Evolutionary conservation across 768 basidiomycete genomes (phyloP).

Genomic region (Boletellus ananas): DNA sequence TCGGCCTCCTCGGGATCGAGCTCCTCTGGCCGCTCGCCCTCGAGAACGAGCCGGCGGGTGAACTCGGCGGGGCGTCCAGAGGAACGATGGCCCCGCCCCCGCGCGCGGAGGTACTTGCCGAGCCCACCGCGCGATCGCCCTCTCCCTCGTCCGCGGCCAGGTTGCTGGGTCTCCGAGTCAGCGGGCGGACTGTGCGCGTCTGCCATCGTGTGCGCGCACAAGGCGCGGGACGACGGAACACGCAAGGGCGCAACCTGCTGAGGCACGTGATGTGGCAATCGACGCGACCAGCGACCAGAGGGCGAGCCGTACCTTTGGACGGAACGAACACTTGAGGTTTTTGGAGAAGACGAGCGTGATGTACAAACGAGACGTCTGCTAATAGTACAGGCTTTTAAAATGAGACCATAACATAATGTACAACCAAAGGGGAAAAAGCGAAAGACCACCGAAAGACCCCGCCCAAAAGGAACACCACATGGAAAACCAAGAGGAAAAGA

Average conservation of each 20-base stretch:
- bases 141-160: constrained; percentile 44
- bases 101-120: constrained; percentile 71
- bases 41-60: constrained; percentile 53
- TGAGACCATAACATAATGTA: constrained; percentile 1
- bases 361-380: neutral
- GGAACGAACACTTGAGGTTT: neutral
- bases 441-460: neutral
- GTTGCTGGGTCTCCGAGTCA: constrained; percentile 12
- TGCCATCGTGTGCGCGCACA: neutral
- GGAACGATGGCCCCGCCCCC: constrained; percentile 52
- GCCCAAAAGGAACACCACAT: constrained; percentile 12
- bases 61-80: constrained; percentile 65
- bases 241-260: neutral
- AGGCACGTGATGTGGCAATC: neutral
- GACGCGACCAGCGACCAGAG: no score
- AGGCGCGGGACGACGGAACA: neutral
- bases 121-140: constrained; percentile 63
- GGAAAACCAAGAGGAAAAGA: constrained; percentile 8
- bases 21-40: constrained; percentile 44
- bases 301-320: no score
- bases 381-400: constrained; percentile 14
- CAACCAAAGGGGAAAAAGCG: neutral
- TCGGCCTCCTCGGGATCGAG: constrained; percentile 42
- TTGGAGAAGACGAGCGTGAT: no score
- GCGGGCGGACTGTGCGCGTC: constrained; percentile 9